A percentile compares a stretch with the other conserved stretches of the same genome.
Evolutionary conservation across 2,329 filamentous ascomycete species (phyloP).

Genomic region (Colletotrichum filicis): DNA sequence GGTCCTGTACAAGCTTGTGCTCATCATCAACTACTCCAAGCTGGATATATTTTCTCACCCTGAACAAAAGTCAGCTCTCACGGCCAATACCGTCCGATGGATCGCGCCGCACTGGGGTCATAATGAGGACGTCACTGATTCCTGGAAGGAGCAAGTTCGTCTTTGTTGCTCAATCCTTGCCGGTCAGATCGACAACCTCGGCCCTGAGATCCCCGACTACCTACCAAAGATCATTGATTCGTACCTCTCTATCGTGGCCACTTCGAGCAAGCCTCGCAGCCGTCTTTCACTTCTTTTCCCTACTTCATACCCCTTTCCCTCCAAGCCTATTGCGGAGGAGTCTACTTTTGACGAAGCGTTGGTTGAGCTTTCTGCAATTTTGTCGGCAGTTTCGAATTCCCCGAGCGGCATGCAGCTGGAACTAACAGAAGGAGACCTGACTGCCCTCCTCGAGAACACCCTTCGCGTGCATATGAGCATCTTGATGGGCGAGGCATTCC

Average conservation of each 20-base stretch:
- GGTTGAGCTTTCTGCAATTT: slow-evolving; percentile 86
- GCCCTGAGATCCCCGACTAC: slow-evolving; percentile 86
- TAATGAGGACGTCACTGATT: slow-evolving; percentile 76
- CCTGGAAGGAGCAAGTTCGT: slow-evolving; percentile 93
- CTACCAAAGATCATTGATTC: slow-evolving; percentile 92
- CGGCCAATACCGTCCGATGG: slow-evolving; percentile 88
- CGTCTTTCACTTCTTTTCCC: slow-evolving; percentile 91
- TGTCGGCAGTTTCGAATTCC: slow-evolving; percentile 83
- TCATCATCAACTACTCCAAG: slow-evolving; percentile 91
- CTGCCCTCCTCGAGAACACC: slow-evolving; percentile 79
- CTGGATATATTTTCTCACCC: slow-evolving; percentile 84
- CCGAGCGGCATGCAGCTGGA: slow-evolving; percentile 81
- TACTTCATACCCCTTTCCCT: slow-evolving; percentile 87
- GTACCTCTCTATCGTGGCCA: slow-evolving; percentile 78
- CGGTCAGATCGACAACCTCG: slow-evolving; percentile 82
- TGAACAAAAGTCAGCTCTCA: slow-evolving; percentile 78
- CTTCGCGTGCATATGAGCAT: slow-evolving; percentile 91
- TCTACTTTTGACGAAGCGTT: slow-evolving; percentile 83
- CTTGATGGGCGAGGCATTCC: slow-evolving; percentile 89
- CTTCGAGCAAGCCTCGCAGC: slow-evolving; percentile 64
- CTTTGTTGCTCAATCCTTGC: slow-evolving; percentile 93
- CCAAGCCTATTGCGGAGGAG: slow-evolving; percentile 71
- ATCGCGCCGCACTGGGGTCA: slow-evolving; percentile 93
- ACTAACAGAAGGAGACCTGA: slow-evolving; percentile 77
- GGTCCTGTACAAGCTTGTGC: slow-evolving; percentile 88